Conservation (phyloP, 2,329 filamentous ascomycete species). For the Elsinoe arachidis region DNA sequence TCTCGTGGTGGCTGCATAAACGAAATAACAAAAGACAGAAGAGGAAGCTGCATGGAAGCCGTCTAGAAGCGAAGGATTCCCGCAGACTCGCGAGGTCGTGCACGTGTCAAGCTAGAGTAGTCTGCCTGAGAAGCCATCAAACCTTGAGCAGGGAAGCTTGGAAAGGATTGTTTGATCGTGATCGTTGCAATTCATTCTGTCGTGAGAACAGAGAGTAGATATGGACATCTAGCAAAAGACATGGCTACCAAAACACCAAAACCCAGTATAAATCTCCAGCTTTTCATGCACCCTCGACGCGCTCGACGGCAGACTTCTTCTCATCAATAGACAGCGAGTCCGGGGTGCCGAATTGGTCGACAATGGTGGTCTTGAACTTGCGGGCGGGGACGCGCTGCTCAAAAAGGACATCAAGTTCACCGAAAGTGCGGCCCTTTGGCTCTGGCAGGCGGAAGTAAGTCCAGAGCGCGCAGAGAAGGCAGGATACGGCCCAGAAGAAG, state of each 20-base stretch:
- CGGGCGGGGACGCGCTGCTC: constrained; percentile 31
- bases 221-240: not conserved
- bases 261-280: not conserved
- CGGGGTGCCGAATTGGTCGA: constrained; percentile 17
- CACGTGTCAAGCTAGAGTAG: not conserved
- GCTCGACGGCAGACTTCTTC: constrained; percentile 8
- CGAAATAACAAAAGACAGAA: not conserved
- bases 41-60: constrained; percentile 9
- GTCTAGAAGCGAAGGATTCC: constrained; percentile 1
- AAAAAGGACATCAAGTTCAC: constrained; percentile 37
- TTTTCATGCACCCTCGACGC: constrained; percentile 9
- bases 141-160: not conserved
- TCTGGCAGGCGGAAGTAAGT: constrained; percentile 38
- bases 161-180: not conserved
- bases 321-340: constrained; percentile 1
- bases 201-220: constrained; percentile 2
- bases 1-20: not conserved
- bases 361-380: constrained; percentile 26
- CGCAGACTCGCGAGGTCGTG: not conserved
- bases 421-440: constrained; percentile 34
- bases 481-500: constrained; percentile 36
- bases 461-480: constrained; percentile 32
- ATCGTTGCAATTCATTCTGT: constrained; percentile 10
- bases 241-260: not conserved
- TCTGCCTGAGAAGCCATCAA: not conserved